Evolutionary conservation across 306 rosid species (phyloP), one percentile per base, ranked within the genome.

Genomic region (Ziziphus jujuba): DNA sequence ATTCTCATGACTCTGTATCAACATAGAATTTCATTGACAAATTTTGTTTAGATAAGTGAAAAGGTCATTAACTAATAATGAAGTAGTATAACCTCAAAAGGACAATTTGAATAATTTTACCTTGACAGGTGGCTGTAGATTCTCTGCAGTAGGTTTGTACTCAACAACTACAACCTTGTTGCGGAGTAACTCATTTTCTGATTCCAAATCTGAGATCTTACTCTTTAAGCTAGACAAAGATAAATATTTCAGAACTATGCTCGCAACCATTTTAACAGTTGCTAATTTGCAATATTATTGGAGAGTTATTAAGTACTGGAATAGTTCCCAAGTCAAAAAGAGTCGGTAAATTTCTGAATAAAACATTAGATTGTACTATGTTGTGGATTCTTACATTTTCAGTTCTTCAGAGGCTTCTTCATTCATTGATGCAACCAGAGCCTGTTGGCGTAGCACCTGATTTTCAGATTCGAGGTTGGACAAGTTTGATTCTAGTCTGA

Each of bases 401-500:
- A 86, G 63, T 73, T 88, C 97, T 78, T 91, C 92, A 13, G 86
- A 82, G 57, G 86, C 82, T 56, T 87, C 95, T 67, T 82, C 96
- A 28, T 86, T 88, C 63, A 76, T 73, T 3, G 96, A 80, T 72
- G 89, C 87, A 61, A 84, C 89, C 85, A 91, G 78, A 79, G 93
- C 87, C 71, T 84, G 85, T 60, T 86, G 96, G 69, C 97, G 90
- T 19, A 91, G 92, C 71, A 88, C 92, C 77, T 91, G 90, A 77
- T 88, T 91, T 84, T 88, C 96, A 0, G 97, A 86, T 79, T 88
- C 96, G 15, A 88, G 87, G 81, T 79, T 88, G 28, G 97, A 88
- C 80, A 86, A 72, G 75, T 87, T 91, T 57, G 25, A 67, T 76
- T 88, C 96, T 60, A 88, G 84, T 77, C 97, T 91, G 60, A 10